These are phyloP conservation scores for Nannochloris sp. DNA, from an alignment of 139 green algal species.

Conservation along the genomic window DNA sequence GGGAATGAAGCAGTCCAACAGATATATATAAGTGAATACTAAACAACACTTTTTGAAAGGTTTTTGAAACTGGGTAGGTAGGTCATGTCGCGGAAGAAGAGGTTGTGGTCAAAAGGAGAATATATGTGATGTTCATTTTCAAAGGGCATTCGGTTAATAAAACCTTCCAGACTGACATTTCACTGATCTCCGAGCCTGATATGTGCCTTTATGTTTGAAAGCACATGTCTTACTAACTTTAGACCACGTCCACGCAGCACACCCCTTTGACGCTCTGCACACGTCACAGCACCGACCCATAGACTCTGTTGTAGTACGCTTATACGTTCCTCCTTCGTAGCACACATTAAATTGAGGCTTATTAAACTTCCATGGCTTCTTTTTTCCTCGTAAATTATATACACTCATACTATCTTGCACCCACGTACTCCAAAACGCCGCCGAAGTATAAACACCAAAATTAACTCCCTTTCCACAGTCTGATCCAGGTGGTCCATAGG, in stretches of 20 bases:
- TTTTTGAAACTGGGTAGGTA: no score
- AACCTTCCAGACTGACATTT: background rate
- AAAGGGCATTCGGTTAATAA: background rate
- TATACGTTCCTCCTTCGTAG: background rate
- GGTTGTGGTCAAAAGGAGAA: no score
- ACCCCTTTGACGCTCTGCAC: background rate
- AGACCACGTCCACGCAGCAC: background rate
- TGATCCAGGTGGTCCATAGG: background rate
- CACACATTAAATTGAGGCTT: slow-evolving; percentile 6
- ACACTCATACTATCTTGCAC: background rate
- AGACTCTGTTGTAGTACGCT: background rate
- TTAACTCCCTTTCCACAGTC: background rate
- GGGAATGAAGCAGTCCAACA: no score
- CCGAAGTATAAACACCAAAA: slow-evolving; percentile 3
- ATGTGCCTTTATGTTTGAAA: background rate
- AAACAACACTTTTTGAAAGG: no score
- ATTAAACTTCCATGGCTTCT: background rate
- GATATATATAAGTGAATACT: no score
- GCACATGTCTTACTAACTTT: background rate
- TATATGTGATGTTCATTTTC: no score
- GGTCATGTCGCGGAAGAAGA: no score
- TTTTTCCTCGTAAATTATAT: slow-evolving; percentile 5
- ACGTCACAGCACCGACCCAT: background rate
- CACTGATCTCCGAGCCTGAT: background rate
- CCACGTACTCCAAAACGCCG: slow-evolving; percentile 4